Evolutionary conservation across 768 basidiomycete genomes (phyloP).

Genomic region (Boletus sp.): DNA sequence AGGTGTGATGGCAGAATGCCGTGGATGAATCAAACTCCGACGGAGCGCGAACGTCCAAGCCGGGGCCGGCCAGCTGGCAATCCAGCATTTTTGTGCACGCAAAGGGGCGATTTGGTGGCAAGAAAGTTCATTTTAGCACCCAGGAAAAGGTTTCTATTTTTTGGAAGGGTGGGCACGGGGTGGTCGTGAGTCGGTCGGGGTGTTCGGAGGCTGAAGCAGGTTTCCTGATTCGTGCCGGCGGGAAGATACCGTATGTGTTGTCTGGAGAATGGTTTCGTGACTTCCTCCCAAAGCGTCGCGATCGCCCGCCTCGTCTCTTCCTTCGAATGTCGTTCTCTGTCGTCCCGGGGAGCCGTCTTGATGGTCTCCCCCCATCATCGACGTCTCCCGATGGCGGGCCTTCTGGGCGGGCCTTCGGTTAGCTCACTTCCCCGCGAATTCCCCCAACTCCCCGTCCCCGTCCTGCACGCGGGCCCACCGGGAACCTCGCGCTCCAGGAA

Average conservation of each 20-base stretch:
- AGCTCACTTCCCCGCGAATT: constrained; percentile 13
- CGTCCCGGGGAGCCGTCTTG: neutral
- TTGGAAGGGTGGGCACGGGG: too few species aligned
- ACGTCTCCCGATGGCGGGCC: constrained; percentile 10
- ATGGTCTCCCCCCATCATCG: neutral
- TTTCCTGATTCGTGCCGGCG: constrained; percentile 7
- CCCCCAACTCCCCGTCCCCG: constrained; percentile 43
- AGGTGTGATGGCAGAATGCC: constrained; percentile 33
- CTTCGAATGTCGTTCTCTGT: constrained; percentile 1
- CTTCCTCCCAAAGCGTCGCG: neutral
- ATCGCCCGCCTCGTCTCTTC: neutral
- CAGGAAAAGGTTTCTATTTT: too few species aligned
- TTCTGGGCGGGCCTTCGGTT: neutral
- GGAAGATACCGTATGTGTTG: too few species aligned
- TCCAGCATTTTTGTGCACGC: too few species aligned
- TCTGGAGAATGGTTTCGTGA: too few species aligned
- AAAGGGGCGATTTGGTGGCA: too few species aligned
- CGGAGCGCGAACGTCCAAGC: constrained; percentile 32
- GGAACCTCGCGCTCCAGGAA: constrained; percentile 27
- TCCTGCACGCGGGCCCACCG: constrained; percentile 30
- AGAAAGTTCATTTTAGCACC: too few species aligned
- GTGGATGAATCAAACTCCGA: constrained; percentile 36
- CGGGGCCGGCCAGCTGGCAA: constrained; percentile 4
- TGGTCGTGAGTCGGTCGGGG: too few species aligned
- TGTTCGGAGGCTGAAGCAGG: neutral